These are phyloP conservation scores for Pleurostoma richardsiae DNA, from an alignment of 2,329 filamentous ascomycete species.

Conservation along the genomic window DNA sequence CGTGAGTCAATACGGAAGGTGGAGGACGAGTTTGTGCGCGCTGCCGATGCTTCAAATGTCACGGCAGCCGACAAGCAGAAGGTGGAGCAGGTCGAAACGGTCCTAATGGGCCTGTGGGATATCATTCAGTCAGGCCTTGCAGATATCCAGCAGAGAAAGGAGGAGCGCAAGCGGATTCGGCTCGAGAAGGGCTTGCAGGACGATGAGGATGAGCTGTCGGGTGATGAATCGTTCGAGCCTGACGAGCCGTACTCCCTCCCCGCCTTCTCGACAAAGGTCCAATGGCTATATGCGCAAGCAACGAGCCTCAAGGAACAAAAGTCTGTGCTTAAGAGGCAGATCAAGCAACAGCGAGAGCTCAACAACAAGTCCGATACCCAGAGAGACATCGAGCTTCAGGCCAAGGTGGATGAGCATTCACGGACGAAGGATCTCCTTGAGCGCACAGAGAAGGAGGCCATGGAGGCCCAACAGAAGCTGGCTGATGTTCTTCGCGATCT, in stretches of 20 bases:
- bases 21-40: constrained; percentile 35
- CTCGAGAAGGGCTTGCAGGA: constrained; percentile 52
- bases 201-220: constrained; percentile 58
- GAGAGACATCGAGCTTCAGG: constrained; percentile 59
- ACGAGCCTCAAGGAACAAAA: constrained; percentile 81
- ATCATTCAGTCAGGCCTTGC: constrained; percentile 51
- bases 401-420: constrained; percentile 53
- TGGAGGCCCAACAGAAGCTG: constrained; percentile 42
- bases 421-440: constrained; percentile 20
- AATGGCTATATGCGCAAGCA: constrained; percentile 73
- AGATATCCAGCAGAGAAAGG: constrained; percentile 48
- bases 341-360: constrained; percentile 90
- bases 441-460: constrained; percentile 25
- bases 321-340: constrained; percentile 80
- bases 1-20: constrained; percentile 52
- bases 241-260: constrained; percentile 65
- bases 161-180: constrained; percentile 46
- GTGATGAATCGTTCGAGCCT: constrained; percentile 53
- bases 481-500: constrained; percentile 42
- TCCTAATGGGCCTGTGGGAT: constrained; percentile 52
- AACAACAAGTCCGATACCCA: constrained; percentile 80
- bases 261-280: constrained; percentile 74
- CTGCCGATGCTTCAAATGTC: constrained; percentile 22
- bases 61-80: constrained; percentile 29
- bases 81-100: constrained; percentile 49